These are phyloP conservation scores for Letharia lupina DNA, from an alignment of 495 filamentous ascomycete genomes.

Conservation along the genomic window DNA sequence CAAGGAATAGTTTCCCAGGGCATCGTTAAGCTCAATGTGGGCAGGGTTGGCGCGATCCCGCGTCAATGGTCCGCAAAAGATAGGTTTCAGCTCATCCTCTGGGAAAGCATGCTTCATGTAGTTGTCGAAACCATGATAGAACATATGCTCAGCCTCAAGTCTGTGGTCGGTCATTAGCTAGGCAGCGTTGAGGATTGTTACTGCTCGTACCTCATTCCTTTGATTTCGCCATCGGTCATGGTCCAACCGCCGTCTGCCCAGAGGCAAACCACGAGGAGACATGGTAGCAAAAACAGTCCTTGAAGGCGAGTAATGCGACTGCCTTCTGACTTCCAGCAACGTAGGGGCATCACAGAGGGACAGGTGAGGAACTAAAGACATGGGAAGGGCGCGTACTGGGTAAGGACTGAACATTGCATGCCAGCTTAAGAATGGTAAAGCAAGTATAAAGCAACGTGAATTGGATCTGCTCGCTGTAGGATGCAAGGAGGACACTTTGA, in stretches of 20 bases:
- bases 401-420: constrained; percentile 14
- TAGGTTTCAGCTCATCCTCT: constrained; percentile 88
- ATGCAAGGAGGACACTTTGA: constrained; percentile 4
- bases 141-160: constrained; percentile 80
- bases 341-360: constrained; percentile 18
- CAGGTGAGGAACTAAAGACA: constrained; percentile 11
- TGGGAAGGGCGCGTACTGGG: background rate
- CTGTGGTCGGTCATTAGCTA: constrained; percentile 28
- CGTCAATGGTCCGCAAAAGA: constrained; percentile 74
- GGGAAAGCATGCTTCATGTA: constrained; percentile 93
- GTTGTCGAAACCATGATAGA: constrained; percentile 94
- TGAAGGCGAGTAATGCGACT: constrained; percentile 14
- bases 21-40: constrained; percentile 87
- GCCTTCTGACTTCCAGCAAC: constrained; percentile 13
- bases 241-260: constrained; percentile 13
- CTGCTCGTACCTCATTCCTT: constrained; percentile 21
- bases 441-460: background rate
- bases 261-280: constrained; percentile 13
- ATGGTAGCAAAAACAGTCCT: constrained; percentile 12
- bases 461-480: background rate
- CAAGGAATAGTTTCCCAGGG: constrained; percentile 91
- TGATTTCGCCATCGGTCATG: constrained; percentile 25
- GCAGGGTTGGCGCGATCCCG: constrained; percentile 72
- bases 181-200: background rate
- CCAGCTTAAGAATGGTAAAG: background rate